Base-by-base conservation (phyloP, 2,329 filamentous ascomycete genomes). In the Colletotrichum sansevieriae region DNA sequence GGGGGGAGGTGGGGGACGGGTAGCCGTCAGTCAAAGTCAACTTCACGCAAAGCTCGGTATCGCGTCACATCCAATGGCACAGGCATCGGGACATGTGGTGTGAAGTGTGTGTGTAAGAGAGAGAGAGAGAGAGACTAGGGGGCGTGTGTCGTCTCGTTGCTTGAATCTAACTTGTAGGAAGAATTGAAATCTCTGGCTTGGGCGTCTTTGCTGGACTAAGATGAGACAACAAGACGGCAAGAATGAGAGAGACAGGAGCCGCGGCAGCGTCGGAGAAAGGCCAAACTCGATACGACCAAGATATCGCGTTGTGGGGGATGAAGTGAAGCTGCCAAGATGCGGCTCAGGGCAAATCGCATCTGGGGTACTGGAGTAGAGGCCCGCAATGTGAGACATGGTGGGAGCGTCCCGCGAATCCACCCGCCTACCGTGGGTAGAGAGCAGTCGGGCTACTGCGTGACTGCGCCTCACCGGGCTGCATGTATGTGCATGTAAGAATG, bases 41-140 rank as follows among this genome's bases (percentile, higher is more conserved):
- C 33, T 20, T 65, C 33, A 65, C 65, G 65, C 65, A 51, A 41
- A 37, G 62, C 62, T 68, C 65, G 65, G 65, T 55, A 68, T 68
- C 65, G 47, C 61, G 55, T 55, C 65, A 44, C 52, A 18, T 59
- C 46, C 1, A 59, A 39, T 46, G 52, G 65, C 52, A 65, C 56
- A 52, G 39, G 46, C 65, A 65, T 22, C 25, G 8, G 29, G 1
- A 7, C 7, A 7, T 29, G 54, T 22, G 37, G 22, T n/a, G 15
- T 20, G 35, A 22, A 22, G 22, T 54, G 47, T 43, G 64, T 20
- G 59, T 67, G 43, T 41, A 7, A 4, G 15, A 51, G 10, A 35
- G 60, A 47, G 39, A 12, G 33, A 15, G 35, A 54, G 18, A 18
- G 35, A 39, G 18, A 39, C 10, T 25, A 15, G 51, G 44, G 46